Percentiles rank a stretch among this genome's conserved stretches.
Conservation (phyloP, 108 stramenopile genomes). For the Skeletonema marinoi region DNA sequence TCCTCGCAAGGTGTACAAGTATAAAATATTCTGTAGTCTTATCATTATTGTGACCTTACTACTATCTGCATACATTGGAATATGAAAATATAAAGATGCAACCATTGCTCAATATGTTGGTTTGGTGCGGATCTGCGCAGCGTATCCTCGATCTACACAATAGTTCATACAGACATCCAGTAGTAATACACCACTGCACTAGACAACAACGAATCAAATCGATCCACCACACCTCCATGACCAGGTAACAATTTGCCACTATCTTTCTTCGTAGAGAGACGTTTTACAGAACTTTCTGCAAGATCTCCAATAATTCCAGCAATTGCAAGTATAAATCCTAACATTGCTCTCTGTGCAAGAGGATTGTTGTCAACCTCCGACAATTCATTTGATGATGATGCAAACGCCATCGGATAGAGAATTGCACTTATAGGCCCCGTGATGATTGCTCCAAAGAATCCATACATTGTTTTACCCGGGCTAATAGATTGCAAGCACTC, state of each 20-base stretch:
- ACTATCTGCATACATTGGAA: too few relatives aligned
- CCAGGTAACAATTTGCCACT: slow-evolving; percentile 76
- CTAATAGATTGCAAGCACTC: slow-evolving; percentile 37
- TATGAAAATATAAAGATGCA: too few relatives aligned
- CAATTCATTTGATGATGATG: not conserved
- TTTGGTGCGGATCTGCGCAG: too few relatives aligned
- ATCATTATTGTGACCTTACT: too few relatives aligned
- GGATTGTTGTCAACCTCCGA: not conserved
- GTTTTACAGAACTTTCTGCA: slow-evolving; percentile 78
- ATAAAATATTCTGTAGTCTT: too few relatives aligned
- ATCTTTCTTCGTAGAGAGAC: slow-evolving; percentile 63
- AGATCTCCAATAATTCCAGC: slow-evolving; percentile 81
- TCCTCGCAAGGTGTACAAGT: too few relatives aligned
- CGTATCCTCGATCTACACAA: too few relatives aligned
- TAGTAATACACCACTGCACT: slow-evolving; percentile 69
- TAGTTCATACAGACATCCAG: not conserved
- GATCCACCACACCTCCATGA: slow-evolving; percentile 86
- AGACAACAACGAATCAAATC: slow-evolving; percentile 80
- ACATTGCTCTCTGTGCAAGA: slow-evolving; percentile 15
- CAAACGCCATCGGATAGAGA: slow-evolving; percentile 31
- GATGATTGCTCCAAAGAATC: slow-evolving; percentile 30
- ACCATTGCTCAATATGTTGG: too few relatives aligned
- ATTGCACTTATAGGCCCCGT: slow-evolving; percentile 40
- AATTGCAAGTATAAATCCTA: slow-evolving; percentile 62
- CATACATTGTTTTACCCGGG: slow-evolving; percentile 43